Base-by-base conservation (phyloP, 495 filamentous ascomycete genomes). In the Lineolata rhizophorae region DNA sequence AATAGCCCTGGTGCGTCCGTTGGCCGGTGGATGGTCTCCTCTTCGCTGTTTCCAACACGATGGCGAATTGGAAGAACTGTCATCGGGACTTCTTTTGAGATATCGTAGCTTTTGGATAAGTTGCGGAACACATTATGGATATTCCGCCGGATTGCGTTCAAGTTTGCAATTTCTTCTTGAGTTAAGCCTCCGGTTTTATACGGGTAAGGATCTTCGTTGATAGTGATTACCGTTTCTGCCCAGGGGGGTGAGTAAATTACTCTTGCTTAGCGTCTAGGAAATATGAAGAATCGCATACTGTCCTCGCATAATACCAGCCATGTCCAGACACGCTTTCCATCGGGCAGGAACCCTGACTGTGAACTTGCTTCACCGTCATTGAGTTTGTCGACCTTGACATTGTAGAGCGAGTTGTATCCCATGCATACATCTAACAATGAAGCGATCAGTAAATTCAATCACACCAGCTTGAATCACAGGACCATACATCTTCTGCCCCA, bases 231-330 rank as follows among this genome's bases (percentile, higher is more conserved):
- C 1, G 81, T 90, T 66, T 70, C n/a, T n/a, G n/a, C n/a, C n/a
- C n/a, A n/a, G n/a, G n/a, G n/a, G n/a, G n/a, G n/a, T n/a, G n/a
- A n/a, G n/a, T n/a, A n/a, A n/a, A n/a, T n/a, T n/a, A n/a, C n/a
- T n/a, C n/a, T n/a, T n/a, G n/a, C n/a, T n/a, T n/a, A n/a, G n/a
- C 17, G 35, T 26, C 20, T 1, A 18, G 18, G 14, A 9, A 20
- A 34, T 30, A 1, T 51, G 29, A 43, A 27, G 18, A 19, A n/a
- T n/a, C n/a, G n/a, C n/a, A n/a, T n/a, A n/a, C n/a, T 70, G 48
- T 87, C 77, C 47, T 76, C 63, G 44, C 72, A 82, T n/a, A 85
- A 46, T n/a, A 81, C 52, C 6, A 87, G 49, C 80, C 81, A 90
- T 19, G 67, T 70, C 76, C 78, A 91, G 18, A 76, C 40, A 19